Base-by-base conservation (phyloP, 331 rosid genomes). In the Stylosanthes scabra region DNA sequence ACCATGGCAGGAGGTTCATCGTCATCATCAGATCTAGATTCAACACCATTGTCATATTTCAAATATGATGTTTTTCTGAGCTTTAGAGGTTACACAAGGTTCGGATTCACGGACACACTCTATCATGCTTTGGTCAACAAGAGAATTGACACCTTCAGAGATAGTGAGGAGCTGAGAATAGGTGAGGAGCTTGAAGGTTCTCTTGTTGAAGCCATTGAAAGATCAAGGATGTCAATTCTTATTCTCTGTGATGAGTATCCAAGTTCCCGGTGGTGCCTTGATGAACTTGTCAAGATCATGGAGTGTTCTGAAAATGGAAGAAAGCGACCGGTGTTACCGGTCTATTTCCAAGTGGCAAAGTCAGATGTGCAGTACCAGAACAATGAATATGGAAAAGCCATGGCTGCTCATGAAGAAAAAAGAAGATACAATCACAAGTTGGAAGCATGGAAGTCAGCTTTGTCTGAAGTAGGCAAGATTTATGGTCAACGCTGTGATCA, bases 221-320 rank as follows among this genome's bases (percentile, higher is more conserved):
- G 12, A 10, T 46, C 51, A 46, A 46, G 51, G 51, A 46, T 46
- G 51, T 46, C 51, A 46, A 46, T 46, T 46, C 6, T 46, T 46
- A 12, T 46, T 4, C n/a, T 46, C 0, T 46, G 51, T 46, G 13
- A 46, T 2, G 12, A 46, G 13, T 46, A 46, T 46, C 13, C 51
- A 10, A 42, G 44, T n/a, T 66, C 74, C 31, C n/a, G 37, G 0
- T 74, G 67, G 79, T 58, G 65, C 45, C 41, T 70, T 3, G 75
- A 70, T 1, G 75, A 71, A 27, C 46, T 58, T 6, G n/a, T 28
- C 46, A 59, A 71, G 11, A 75, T 66, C 5, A 31, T 66, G 11
- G 37, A 46, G 11, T 75, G 74, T 15, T 31, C 3, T 1, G 11
- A 20, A 7, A 4, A 14, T 0, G 55, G 55, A 15, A 39, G 13